Conservation (phyloP, 345 rosid genomes). For the Brassica rapa region DNA sequence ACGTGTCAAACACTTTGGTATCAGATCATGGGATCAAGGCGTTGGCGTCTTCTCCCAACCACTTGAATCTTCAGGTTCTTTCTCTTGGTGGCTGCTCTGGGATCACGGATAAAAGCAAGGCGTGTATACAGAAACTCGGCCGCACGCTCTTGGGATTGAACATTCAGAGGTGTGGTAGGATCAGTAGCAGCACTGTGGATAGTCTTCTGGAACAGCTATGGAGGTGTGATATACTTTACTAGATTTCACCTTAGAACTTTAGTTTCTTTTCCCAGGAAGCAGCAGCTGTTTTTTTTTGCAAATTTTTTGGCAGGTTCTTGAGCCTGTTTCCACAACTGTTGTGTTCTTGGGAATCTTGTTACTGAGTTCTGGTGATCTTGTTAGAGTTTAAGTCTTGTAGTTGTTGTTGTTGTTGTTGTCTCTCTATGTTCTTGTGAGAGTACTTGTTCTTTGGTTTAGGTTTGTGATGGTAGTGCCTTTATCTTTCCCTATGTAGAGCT, state of each 20-base stretch:
- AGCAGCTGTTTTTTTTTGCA: constrained; percentile 40
- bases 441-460: constrained; percentile 34
- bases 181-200: constrained; percentile 61
- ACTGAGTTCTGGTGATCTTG: constrained; percentile 46
- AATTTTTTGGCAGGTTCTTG: constrained; percentile 61
- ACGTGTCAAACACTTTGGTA: constrained; percentile 63
- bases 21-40: constrained; percentile 67
- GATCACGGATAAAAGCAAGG: constrained; percentile 64
- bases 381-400: constrained; percentile 27
- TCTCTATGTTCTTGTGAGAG: constrained; percentile 32
- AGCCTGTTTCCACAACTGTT: constrained; percentile 50
- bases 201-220: constrained; percentile 67
- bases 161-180: constrained; percentile 73
- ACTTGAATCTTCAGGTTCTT: constrained; percentile 74
- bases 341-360: constrained; percentile 51
- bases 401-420: not conserved
- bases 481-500: constrained; percentile 30
- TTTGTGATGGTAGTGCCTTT: constrained; percentile 23
- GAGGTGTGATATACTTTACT: constrained; percentile 88
- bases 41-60: constrained; percentile 54
- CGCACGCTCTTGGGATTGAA: constrained; percentile 78
- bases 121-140: constrained; percentile 62
- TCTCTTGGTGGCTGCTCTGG: constrained; percentile 72
- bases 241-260: constrained; percentile 31
- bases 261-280: constrained; percentile 53